Evolutionary conservation across 208 protist species (phyloP), one percentile per base, ranked within the genome.

Genomic region (Trypanosoma platydactyli): DNA sequence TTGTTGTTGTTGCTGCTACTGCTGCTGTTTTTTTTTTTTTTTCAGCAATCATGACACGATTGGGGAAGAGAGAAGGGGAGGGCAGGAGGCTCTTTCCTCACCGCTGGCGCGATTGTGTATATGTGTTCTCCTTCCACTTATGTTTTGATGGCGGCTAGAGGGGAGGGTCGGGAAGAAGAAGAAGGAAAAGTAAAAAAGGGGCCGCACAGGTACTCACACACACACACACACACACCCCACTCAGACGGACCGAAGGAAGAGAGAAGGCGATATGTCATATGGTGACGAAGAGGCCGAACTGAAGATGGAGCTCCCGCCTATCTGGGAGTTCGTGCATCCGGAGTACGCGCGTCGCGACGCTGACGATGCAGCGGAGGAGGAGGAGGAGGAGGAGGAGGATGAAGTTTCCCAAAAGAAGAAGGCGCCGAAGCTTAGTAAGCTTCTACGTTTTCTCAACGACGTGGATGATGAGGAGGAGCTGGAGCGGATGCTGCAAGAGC

Each of bases 321-420:
- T 94, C 40, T 94, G 88, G 88, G 80, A 91, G 73, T 85, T 80
- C 56, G 83, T 94, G 22, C 88, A 91, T 65, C 88, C 88, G 4
- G 55, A 59, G 40, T 82, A 84, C 71, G 64, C 45, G 2, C 64
- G 55, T 22, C 18, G 22, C 57, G 50, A 16, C 33, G 69, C 51
- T 59, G 50, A 16, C 33, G 69, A 55, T 45, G 74, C 55, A 7
- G 77, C 78, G 3, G 82, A 85, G 5, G 79, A 77, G n/a, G 67
- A 77, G 6, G 72, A 75, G 1, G 74, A 77, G 3, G 71, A 79
- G n/a, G 48, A 72, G 42, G 56, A 60, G 5, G 69, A 74, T 51
- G 71, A 75, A 46, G 80, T 89, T 1, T 83, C 83, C 52, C 85
- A 88, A 29, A 83, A 68, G 42, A 73, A 79, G 48, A 70, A 65